phyloP scores from a whole-genome alignment of 2,329 filamentous ascomycete genomes.

The Colletotrichum kahawae region DNA sequence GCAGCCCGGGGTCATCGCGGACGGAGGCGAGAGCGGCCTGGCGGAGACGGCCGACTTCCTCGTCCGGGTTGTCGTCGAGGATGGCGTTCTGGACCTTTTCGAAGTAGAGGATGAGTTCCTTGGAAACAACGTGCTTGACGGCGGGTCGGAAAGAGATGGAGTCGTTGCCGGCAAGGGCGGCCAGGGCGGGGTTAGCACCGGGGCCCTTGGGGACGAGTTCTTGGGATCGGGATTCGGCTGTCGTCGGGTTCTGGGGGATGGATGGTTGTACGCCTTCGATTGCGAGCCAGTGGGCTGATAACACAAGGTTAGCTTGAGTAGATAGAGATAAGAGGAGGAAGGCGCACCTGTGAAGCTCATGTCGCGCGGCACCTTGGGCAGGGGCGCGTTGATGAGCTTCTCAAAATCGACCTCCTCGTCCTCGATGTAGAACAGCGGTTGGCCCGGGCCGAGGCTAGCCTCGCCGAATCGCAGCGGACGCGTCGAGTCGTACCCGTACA shows the following conservation, averaged over 20 bases:
- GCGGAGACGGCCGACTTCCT: conserved; percentile 73
- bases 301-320: conserved; percentile 20
- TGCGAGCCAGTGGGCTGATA: conserved; percentile 89
- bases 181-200: conserved; percentile 83
- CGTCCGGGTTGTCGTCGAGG: conserved; percentile 85
- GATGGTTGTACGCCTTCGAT: conserved; percentile 97
- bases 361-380: conserved; percentile 94
- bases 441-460: conserved; percentile 89
- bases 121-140: conserved; percentile 95
- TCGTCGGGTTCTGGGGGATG: conserved; percentile 94
- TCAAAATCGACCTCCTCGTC: conserved; percentile 99
- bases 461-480: conserved; percentile 90
- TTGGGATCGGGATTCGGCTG: conserved; percentile 80
- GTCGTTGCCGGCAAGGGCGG: conserved; percentile 82
- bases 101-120: conserved; percentile 96
- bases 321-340: not conserved
- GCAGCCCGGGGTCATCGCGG: conserved; percentile 86
- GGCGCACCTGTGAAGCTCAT: conserved; percentile 83
- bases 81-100: conserved; percentile 92
- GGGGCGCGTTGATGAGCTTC: conserved; percentile 94
- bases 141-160: conserved; percentile 84
- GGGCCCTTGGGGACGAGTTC: conserved; percentile 90
- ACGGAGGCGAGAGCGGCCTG: conserved; percentile 86
- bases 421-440: conserved; percentile 95
- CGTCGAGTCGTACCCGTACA: conserved; percentile 95